These are phyloP conservation scores for Lagerstroemia fauriei DNA, from an alignment of 441 rosid species.

Conservation along the genomic window DNA sequence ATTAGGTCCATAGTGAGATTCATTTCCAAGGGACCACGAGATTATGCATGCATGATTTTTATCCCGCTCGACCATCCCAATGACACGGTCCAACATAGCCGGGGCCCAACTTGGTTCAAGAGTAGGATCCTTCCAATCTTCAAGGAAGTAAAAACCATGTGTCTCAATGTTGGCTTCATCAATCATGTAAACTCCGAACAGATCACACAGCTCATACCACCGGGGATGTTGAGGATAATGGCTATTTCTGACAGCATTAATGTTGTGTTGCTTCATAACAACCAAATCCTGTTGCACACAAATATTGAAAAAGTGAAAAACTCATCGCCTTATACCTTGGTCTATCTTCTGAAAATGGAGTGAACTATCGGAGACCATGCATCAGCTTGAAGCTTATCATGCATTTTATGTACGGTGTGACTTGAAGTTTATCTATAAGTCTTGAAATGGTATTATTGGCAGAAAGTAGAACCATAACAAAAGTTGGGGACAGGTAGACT, in stretches of 20 bases:
- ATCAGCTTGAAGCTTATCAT: neutral
- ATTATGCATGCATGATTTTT: constrained; percentile 91
- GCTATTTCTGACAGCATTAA: constrained; percentile 94
- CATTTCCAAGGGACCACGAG: constrained; percentile 95
- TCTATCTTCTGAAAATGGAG: neutral
- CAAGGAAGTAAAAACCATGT: constrained; percentile 76
- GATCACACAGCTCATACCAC: constrained; percentile 93
- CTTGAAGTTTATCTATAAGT: neutral
- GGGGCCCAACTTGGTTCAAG: constrained; percentile 83
- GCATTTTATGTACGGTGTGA: too few species aligned
- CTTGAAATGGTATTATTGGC: neutral
- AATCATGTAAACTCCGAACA: constrained; percentile 95
- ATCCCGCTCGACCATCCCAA: constrained; percentile 98
- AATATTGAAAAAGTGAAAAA: constrained; percentile 14
- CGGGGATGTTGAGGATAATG: constrained; percentile 99
- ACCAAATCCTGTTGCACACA: constrained; percentile 70
- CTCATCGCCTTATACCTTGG: neutral
- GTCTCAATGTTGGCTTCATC: constrained; percentile 99
- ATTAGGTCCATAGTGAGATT: constrained; percentile 91
- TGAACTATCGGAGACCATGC: neutral
- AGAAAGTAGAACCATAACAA: neutral
- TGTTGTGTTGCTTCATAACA: constrained; percentile 87
- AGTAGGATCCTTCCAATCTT: constrained; percentile 88
- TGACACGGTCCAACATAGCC: constrained; percentile 92
- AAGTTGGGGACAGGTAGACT: neutral